phyloP scores from a whole-genome alignment of 768 basidiomycete genomes.

The Tricholomella constricta region DNA sequence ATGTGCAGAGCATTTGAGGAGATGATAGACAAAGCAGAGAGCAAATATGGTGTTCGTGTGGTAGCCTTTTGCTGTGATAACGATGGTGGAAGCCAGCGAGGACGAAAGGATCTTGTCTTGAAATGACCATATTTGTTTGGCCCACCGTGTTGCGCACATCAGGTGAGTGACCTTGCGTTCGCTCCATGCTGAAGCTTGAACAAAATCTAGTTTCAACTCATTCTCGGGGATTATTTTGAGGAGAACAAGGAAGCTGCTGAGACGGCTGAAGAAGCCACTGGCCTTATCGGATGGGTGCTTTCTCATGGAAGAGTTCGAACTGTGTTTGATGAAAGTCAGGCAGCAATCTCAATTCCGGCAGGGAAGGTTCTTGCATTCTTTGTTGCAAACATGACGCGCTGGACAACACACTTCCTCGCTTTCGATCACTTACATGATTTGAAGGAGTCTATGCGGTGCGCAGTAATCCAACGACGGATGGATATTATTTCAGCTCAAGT shows the following conservation, averaged over 20 bases:
- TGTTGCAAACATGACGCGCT: slow-evolving; percentile 28
- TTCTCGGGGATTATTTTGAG: slow-evolving; percentile 25
- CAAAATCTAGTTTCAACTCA: slow-evolving; percentile 23
- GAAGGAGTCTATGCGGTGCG: slow-evolving; percentile 20
- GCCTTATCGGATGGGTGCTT: slow-evolving; percentile 26
- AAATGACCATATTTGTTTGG: slow-evolving; percentile 22
- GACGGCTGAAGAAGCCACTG: slow-evolving; percentile 25
- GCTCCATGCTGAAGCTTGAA: not conserved
- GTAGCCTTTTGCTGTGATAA: slow-evolving; percentile 25
- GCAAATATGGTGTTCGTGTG: slow-evolving; percentile 15
- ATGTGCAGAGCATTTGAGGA: slow-evolving; percentile 26
- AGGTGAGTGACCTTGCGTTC: slow-evolving; percentile 13
- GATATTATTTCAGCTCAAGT: slow-evolving; percentile 28
- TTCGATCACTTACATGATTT: slow-evolving; percentile 23
- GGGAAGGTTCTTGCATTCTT: slow-evolving; percentile 25
- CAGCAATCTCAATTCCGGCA: slow-evolving; percentile 12
- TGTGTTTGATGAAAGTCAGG: slow-evolving; percentile 24
- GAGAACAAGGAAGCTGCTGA: slow-evolving; percentile 20
- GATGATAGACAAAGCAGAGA: slow-evolving; percentile 27
- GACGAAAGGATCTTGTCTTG: slow-evolving; percentile 23
- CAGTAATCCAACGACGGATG: slow-evolving; percentile 17
- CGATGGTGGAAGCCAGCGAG: slow-evolving; percentile 27
- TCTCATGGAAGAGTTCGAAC: slow-evolving; percentile 27
- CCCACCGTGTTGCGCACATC: slow-evolving; percentile 24
- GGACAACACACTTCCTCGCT: slow-evolving; percentile 28